Conservation (phyloP, 2,329 filamentous ascomycete genomes). For the Aspergillus spinulosporus region DNA sequence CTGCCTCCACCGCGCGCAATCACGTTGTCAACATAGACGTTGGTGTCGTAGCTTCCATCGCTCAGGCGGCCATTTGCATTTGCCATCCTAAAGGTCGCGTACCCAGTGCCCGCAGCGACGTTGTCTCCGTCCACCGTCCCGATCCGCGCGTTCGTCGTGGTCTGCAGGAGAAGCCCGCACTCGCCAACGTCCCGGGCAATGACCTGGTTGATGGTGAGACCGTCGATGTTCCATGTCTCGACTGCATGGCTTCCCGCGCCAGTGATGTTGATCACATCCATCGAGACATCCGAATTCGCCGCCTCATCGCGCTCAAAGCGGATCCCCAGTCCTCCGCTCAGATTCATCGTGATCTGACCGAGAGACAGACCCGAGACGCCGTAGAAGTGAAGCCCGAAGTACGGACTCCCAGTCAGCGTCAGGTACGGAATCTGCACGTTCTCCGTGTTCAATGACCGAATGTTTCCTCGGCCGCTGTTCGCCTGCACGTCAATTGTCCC, state of each 20-base stretch:
- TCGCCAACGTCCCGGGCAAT: constrained; percentile 17
- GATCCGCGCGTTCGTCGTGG: constrained; percentile 13
- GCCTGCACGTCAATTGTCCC: constrained; percentile 14
- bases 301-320: constrained; percentile 18
- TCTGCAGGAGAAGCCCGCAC: constrained; percentile 15
- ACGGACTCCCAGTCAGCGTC: constrained; percentile 13
- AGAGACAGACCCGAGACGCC: constrained; percentile 11
- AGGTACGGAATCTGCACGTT: constrained; percentile 15
- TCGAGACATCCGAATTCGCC: constrained; percentile 14
- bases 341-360: constrained; percentile 13
- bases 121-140: constrained; percentile 14
- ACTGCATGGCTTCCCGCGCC: constrained; percentile 18
- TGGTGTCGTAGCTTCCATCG: constrained; percentile 15
- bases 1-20: constrained; percentile 15
- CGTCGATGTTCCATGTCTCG: constrained; percentile 19
- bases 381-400: constrained; percentile 17
- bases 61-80: constrained; percentile 11
- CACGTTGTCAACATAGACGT: constrained; percentile 16
- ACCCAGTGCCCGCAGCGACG: constrained; percentile 14
- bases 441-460: constrained; percentile 13
- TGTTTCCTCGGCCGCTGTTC: constrained; percentile 12
- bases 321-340: constrained; percentile 16
- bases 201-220: constrained; percentile 14
- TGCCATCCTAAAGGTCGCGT: constrained; percentile 16
- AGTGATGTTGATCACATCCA: constrained; percentile 13